Evolutionary conservation across 768 basidiomycete species (phyloP), one percentile per base, ranked within the genome.

Genomic region (Chlorophyllum brunneum): DNA sequence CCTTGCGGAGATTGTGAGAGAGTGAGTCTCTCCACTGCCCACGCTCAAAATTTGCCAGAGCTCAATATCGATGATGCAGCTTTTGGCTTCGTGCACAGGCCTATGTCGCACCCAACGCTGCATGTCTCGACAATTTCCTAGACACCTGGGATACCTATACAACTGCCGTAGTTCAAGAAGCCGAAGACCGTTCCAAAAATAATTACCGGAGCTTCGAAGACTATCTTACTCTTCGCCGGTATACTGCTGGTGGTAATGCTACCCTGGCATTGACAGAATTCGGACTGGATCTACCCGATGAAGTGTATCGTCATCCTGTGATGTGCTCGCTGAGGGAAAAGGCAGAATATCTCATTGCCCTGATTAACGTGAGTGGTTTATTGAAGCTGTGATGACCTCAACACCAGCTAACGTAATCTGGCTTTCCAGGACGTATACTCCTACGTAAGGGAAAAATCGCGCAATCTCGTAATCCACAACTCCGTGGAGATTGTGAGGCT

Each of bases 241-340:
- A 80, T 47, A 81, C 79, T 7, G 77, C 73, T 48, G 81, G 75
- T 7, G 75, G 72, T 58, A 76, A 76, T 50, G 75, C 79, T 0
- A 70, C 76, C 45, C 75, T 78, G 54, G 73, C 73, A n/a, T 65
- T 80, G 3, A 76, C 77, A 52, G 81, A 85, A 57, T 80, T 80
- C 49, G 78, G 77, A 2, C 70, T 83, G 29, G 74, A 81, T 57
- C 60, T 85, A 22, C 80, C 81, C 0, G 75, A 81, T 20, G 70
- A 78, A 49, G 76, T 82, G 54, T 67, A 77, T 54, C 67, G 71
- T 13, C 75, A 84, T 63, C 77, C 78, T 1, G 59, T 68, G 40
- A 68, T 85, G 31, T 60, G 62, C 50, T 66, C 71, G 6, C 69
- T 85, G 49, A 69, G 72, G 20, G 68, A 78, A 42, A 63, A 70